A percentile compares a stretch with the other conserved stretches of the same genome.
Evolutionary conservation across 2,329 filamentous ascomycete genomes (phyloP).

Genomic region (Colletotrichum sp.): DNA sequence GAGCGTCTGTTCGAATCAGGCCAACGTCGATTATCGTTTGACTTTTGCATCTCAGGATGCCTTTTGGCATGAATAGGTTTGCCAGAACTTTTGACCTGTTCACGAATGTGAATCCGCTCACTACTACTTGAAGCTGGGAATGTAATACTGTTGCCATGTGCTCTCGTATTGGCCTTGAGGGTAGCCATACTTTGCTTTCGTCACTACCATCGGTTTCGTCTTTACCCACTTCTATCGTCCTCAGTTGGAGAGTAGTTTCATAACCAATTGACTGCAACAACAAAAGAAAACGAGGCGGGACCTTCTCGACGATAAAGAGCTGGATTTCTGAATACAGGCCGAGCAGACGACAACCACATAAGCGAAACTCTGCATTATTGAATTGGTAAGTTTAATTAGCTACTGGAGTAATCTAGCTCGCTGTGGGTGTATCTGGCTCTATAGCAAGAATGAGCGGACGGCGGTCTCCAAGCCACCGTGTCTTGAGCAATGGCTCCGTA

Average conservation of each 20-base stretch:
- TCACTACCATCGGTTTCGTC: too few species aligned
- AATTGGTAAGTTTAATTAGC: conserved; percentile 12
- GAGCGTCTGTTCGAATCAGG: conserved; percentile 21
- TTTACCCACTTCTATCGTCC: background rate
- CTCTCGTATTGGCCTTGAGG: too few species aligned
- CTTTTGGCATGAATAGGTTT: background rate
- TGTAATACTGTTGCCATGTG: too few species aligned
- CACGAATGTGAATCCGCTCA: background rate
- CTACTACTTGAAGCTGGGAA: too few species aligned
- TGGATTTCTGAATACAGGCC: background rate
- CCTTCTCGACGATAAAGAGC: background rate
- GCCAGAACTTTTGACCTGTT: background rate
- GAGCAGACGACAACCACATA: background rate
- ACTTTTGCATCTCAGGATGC: background rate
- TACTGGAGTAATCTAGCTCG: conserved; percentile 11
- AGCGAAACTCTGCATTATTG: background rate
- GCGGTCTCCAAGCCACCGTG: background rate
- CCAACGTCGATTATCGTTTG: background rate
- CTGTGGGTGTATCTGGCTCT: conserved; percentile 10
- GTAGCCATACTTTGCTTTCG: too few species aligned
- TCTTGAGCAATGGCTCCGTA: background rate
- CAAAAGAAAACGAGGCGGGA: background rate
- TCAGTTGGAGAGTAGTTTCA: background rate
- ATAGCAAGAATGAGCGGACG: conserved; percentile 15
- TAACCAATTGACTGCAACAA: background rate